Evolutionary conservation across 805 yeast species (phyloP).

Genomic region (Wickerhamiella lipophila): DNA sequence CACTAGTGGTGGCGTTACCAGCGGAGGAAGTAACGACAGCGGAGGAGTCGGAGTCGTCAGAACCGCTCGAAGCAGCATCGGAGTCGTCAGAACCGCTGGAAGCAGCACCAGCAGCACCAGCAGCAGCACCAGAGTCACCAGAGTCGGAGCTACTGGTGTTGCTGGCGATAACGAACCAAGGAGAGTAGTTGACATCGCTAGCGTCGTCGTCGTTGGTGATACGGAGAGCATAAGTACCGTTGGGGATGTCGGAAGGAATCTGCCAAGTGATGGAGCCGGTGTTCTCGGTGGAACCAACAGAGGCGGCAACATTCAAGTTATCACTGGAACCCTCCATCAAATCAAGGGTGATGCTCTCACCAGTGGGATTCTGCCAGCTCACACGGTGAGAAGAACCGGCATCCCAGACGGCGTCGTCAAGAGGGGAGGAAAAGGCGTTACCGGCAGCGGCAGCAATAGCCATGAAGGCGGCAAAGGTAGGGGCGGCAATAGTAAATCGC

Average conservation of each 20-base stretch:
- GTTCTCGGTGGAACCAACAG: slow-evolving; percentile 28
- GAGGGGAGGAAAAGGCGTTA: slow-evolving; percentile 28
- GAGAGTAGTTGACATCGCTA: slow-evolving; percentile 29
- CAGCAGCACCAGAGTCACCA: slow-evolving; percentile 11
- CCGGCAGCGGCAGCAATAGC: slow-evolving; percentile 18
- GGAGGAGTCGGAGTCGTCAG: slow-evolving; percentile 8
- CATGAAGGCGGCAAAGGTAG: slow-evolving; percentile 11
- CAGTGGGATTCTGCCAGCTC: slow-evolving; percentile 27
- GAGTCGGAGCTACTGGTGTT: slow-evolving; percentile 18
- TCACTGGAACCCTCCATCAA: slow-evolving; percentile 27
- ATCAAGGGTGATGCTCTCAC: slow-evolving; percentile 25
- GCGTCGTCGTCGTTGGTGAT: slow-evolving; percentile 24
- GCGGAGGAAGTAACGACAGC: slow-evolving; percentile 7
- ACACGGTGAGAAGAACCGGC: slow-evolving; percentile 26
- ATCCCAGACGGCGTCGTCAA: slow-evolving; percentile 21
- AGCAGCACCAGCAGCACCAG: slow-evolving; percentile 14
- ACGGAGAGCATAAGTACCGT: slow-evolving; percentile 29
- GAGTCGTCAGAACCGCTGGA: slow-evolving; percentile 11
- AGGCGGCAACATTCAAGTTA: slow-evolving; percentile 26
- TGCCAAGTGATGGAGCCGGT: slow-evolving; percentile 29
- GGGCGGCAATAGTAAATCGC: slow-evolving; percentile 12
- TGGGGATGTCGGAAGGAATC: slow-evolving; percentile 24
- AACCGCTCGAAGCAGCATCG: slow-evolving; percentile 10
- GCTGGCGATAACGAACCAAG: slow-evolving; percentile 23
- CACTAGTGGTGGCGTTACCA: slow-evolving; percentile 2